A percentile compares a stretch with the other conserved stretches of the same genome.
These are phyloP conservation scores for Erodium moschatum DNA, from an alignment of 441 rosid species.

Conservation along the genomic window DNA sequence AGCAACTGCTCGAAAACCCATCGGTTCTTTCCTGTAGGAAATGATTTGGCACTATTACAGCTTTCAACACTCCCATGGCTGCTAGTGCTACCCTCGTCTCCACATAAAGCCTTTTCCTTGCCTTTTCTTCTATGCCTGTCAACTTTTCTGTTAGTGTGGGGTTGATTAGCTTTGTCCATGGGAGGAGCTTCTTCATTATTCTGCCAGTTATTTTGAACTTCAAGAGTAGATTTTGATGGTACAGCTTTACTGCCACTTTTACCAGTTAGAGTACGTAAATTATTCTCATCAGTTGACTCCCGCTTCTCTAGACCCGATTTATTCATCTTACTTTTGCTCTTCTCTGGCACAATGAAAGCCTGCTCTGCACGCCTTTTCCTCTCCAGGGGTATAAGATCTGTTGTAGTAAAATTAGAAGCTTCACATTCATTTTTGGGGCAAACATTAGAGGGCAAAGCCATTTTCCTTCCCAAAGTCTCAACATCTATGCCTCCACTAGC, in stretches of 20 bases:
- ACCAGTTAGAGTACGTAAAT: conserved; percentile 25
- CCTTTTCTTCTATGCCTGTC: conserved; percentile 31
- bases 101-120: conserved; percentile 54
- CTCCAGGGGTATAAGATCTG: conserved; percentile 14
- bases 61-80: conserved; percentile 88
- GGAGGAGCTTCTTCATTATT: conserved; percentile 27
- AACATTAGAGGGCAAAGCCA: conserved; percentile 22
- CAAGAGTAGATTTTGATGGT: conserved; percentile 27
- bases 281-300: conserved; percentile 60
- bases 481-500: conserved; percentile 22
- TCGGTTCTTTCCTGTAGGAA: conserved; percentile 39
- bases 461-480: conserved; percentile 25
- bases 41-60: conserved; percentile 48
- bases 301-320: conserved; percentile 23
- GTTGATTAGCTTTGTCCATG: conserved; percentile 21
- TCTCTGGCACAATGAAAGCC: conserved; percentile 23
- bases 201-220: conserved; percentile 24
- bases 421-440: conserved; percentile 19
- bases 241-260: conserved; percentile 25
- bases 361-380: conserved; percentile 20
- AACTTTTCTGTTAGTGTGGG: conserved; percentile 27
- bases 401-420: conserved; percentile 19
- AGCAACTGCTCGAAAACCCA: conserved; percentile 45
- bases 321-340: conserved; percentile 20
- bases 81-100: conserved; percentile 45